Percentiles rank a stretch among this genome's conserved stretches.
phyloP scores from a whole-genome alignment of 192 early-diverging fungal species.

The Entrophospora sp. region DNA sequence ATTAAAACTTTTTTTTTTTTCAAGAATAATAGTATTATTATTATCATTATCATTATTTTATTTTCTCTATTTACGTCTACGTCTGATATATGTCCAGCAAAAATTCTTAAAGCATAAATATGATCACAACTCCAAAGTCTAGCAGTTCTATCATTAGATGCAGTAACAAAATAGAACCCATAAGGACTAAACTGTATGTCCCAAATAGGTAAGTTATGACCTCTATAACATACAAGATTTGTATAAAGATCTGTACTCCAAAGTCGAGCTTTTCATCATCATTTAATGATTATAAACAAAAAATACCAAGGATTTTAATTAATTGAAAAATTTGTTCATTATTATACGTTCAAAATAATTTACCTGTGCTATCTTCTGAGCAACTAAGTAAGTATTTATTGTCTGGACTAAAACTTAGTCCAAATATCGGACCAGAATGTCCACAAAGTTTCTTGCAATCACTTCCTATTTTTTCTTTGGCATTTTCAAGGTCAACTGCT shows the following conservation, averaged over 20 bases:
- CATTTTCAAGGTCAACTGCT: slow-evolving; percentile 49
- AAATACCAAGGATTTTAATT: neutral
- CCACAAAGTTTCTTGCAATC: slow-evolving; percentile 67
- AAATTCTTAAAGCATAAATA: slow-evolving; percentile 89
- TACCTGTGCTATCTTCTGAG: slow-evolving; percentile 88
- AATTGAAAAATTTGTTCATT: neutral
- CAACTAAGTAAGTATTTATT: slow-evolving; percentile 77
- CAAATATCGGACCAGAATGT: slow-evolving; percentile 89
- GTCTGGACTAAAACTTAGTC: slow-evolving; percentile 76
- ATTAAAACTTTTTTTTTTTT: slow-evolving; percentile 47
- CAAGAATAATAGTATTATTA: neutral
- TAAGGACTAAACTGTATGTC: slow-evolving; percentile 86
- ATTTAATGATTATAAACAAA: neutral
- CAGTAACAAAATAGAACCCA: slow-evolving; percentile 96
- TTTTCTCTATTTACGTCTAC: slow-evolving; percentile 67
- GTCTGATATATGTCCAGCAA: slow-evolving; percentile 96
- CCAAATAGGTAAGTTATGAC: slow-evolving; percentile 96
- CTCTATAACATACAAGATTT: slow-evolving; percentile 92
- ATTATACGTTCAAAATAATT: neutral
- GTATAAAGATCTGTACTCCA: slow-evolving; percentile 89
- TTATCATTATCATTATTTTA: too few species aligned
- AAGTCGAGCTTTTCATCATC: slow-evolving; percentile 59
- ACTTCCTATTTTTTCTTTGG: slow-evolving; percentile 50
- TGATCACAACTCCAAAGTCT: slow-evolving; percentile 96
- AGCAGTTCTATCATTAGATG: slow-evolving; percentile 90